Evolutionary conservation across 306 rosid genomes (phyloP), one percentile per base, ranked within the genome.

Genomic region (Inga laurina): DNA sequence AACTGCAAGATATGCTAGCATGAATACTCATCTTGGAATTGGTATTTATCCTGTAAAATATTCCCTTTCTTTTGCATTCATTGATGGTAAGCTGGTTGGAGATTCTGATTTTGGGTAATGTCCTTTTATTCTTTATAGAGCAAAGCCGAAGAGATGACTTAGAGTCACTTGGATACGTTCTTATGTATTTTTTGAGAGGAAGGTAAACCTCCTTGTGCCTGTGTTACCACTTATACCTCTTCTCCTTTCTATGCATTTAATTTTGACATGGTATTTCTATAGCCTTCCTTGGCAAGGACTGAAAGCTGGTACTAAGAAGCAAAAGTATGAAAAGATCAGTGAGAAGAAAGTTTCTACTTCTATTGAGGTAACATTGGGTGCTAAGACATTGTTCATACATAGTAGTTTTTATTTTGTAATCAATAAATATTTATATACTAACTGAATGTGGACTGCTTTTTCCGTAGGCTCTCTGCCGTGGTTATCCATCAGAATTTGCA

Each of bases 211-310:
- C 77, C 79, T 49, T 74, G 57, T 24, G 59, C 80, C 64, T 41
- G 7, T 64, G 57, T 83, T 83, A 4, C 78, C 46, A 3, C 82
- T 21, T 77, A 52, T 72, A 71, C 46, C 73, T 68, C 2, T 79
- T 69, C 78, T 75, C 62, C 75, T 24, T 27, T 44, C 4, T 78
- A 39, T 64, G 52, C 30, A 59, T 84, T 52, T 22, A 57, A 59
- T 72, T 73, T 73, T 89, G 82, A 88, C 89, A 66, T 70, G 75
- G 64, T 67, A 24, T 86, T 81, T 85, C 75, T 83, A 24, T 82
- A 96, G 99, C 82, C 99, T 93, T 79, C 99, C 99, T 32, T 93
- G 99, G 99, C 99, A 96, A 93, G 99, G 99, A 80, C 81, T 96
- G 85, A 96, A 96, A 91, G 99, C 99, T 3, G 98, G 99, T 84